A percentile compares a stretch with the other conserved stretches of the same genome.
Conservation (phyloP, 164 flowering plant species). For the Cinnamomum micranthum region DNA sequence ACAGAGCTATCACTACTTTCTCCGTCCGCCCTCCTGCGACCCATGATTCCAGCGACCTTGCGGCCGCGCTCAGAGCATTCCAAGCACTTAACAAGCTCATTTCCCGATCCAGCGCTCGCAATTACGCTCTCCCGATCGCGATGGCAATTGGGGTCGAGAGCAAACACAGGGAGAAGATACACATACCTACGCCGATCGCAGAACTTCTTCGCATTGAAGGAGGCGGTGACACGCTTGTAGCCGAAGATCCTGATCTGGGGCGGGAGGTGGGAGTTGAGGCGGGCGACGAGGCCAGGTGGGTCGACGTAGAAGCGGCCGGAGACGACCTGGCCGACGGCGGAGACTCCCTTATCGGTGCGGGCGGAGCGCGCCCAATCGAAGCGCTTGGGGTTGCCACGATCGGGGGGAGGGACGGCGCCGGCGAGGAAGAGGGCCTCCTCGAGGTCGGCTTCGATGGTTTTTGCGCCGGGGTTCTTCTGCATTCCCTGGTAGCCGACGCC, state of each 20-base stretch:
- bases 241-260: constrained; percentile 80
- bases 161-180: constrained; percentile 91
- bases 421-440: constrained; percentile 80
- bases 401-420: constrained; percentile 74
- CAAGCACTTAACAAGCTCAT: constrained; percentile 74
- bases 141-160: constrained; percentile 74
- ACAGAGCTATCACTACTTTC: constrained; percentile 11
- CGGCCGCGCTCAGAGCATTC: constrained; percentile 91
- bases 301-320: constrained; percentile 87
- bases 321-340: constrained; percentile 92
- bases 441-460: constrained; percentile 93
- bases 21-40: constrained; percentile 25
- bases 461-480: constrained; percentile 98
- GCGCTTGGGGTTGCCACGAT: constrained; percentile 54
- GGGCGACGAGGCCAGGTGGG: constrained; percentile 74
- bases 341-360: constrained; percentile 96
- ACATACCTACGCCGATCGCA: constrained; percentile 94
- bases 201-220: constrained; percentile 87
- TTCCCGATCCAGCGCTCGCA: constrained; percentile 75
- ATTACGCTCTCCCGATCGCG: constrained; percentile 77
- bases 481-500: constrained; percentile 97
- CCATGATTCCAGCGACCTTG: constrained; percentile 73
- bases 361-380: constrained; percentile 94
- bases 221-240: constrained; percentile 59
- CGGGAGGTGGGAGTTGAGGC: constrained; percentile 59